Evolutionary conservation across 345 rosid genomes (phyloP), one percentile per base, ranked within the genome.

Genomic region (Ceriops zippeliana): DNA sequence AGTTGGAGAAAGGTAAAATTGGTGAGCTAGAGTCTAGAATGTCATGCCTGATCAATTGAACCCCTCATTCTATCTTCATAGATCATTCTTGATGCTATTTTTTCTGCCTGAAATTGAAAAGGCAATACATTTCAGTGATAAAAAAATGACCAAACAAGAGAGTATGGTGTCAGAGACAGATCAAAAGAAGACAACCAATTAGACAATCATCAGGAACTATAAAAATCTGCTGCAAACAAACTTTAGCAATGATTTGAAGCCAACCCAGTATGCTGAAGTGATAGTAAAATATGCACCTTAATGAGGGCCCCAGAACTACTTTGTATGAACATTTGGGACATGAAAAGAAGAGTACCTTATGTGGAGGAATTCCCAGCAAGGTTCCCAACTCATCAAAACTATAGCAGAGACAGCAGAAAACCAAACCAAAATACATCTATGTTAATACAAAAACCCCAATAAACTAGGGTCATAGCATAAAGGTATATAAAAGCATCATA

Each of bases 41-140:
- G 52, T 24, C 76, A 66, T 70, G 86, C 97, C 99, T 91, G 99
- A 79, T 93, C 98, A 61, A 93, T 93, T 6, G 96, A 90, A 67
- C 98, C 98, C 75, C 89, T 89, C 98, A 93, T 95, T 81, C 93
- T 86, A 72, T 95, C 99, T 78, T 95, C 93, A 2, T 72, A 84
- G 73, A 95, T 95, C 99, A 95, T 95, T 76, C 92, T 86, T 68
- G 99, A 90, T 59, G 99, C 97, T 75, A 91, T 95, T 93, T 95
- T 95, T 85, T 91, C 97, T 52, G 99, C 97, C 97, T 90, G 83
- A 27, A 62, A 51, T 0, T 10, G 66, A 35, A 54, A 28, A 2
- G 63, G 1, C n/a, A 21, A n/a, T n/a, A 10, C 22, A 13, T 32
- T 60, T 4, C 22, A 37, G 34, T 17, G 56, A 27, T 16, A 3